Percentiles rank a stretch among this genome's conserved stretches.
Conservation (phyloP, 73 alveolate genomes). For the Uronychia binucleata region DNA sequence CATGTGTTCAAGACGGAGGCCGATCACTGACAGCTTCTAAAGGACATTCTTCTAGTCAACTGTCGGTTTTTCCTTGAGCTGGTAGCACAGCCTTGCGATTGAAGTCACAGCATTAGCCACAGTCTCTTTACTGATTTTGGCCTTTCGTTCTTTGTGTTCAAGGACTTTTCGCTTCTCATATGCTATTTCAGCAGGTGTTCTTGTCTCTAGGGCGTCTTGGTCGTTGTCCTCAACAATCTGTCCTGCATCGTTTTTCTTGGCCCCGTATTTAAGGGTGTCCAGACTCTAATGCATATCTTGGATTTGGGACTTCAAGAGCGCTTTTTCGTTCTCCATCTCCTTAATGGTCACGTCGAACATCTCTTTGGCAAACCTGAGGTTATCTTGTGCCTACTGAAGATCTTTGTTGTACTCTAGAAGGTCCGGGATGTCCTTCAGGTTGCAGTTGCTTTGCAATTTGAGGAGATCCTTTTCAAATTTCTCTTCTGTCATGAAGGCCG, state of each 20-base stretch:
- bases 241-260: background rate
- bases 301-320: background rate
- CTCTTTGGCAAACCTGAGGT: background rate
- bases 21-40: conserved; percentile 14
- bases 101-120: conserved; percentile 4
- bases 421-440: background rate
- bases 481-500: background rate
- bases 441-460: background rate
- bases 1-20: conserved; percentile 33
- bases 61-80: conserved; percentile 16
- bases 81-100: background rate
- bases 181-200: background rate
- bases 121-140: background rate
- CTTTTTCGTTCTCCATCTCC: background rate
- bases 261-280: background rate
- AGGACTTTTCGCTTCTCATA: background rate
- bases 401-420: background rate
- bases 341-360: background rate
- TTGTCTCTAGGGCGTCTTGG: background rate
- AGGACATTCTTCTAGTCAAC: background rate
- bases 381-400: no score
- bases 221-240: background rate
- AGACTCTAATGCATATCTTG: background rate
- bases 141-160: background rate
- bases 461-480: background rate